Base-by-base conservation (phyloP, 73 alveolate genomes). In the Diophrys appendiculata region DNA sequence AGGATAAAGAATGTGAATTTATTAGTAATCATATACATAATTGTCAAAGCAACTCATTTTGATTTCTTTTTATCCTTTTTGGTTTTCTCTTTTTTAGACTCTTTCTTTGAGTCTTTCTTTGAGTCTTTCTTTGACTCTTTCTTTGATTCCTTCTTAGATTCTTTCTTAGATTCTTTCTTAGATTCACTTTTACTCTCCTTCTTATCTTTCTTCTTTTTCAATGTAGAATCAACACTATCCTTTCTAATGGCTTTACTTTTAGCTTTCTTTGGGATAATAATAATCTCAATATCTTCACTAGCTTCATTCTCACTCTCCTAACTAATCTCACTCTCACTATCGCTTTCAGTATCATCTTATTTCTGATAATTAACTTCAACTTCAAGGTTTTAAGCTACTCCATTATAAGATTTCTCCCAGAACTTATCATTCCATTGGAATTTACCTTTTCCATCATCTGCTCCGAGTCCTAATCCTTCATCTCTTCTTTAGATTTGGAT, bases 391-490 rank as follows among this genome's bases (percentile, higher is more conserved):
- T 53, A 29, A 0, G 84, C 88, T 22, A 84, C 72, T 68, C 79
- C 76, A 56, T 87, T 83, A 60, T 74, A 87, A 29, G 70, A 67
- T 32, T 81, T 88, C 33, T 68, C 91, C 94, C 94, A 87, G 76
- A 86, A 87, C 65, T 84, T 54, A 53, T 87, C 82, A 32, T 80
- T 69, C 94, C 94, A 87, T 55, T 77, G 74, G 52, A 86, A 74
- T 0, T 76, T 84, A 1, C 65, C 77, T 0, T 71, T 64, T n/a
- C 68, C 72, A 27, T 60, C 72, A 5, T 30, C 74, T 26, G 28
- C 14, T 28, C 94, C 94, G 0, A 87, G 72, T 3, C 89, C 94
- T 33, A 64, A 54, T 80, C 85, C 85, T 76, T 87, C 94, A 52
- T 82, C 86, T 25, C 91, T 32, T 23, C 89, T 73, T 77, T 86